phyloP scores from a whole-genome alignment of 306 rosid species.

The Fagus sylvatica region DNA sequence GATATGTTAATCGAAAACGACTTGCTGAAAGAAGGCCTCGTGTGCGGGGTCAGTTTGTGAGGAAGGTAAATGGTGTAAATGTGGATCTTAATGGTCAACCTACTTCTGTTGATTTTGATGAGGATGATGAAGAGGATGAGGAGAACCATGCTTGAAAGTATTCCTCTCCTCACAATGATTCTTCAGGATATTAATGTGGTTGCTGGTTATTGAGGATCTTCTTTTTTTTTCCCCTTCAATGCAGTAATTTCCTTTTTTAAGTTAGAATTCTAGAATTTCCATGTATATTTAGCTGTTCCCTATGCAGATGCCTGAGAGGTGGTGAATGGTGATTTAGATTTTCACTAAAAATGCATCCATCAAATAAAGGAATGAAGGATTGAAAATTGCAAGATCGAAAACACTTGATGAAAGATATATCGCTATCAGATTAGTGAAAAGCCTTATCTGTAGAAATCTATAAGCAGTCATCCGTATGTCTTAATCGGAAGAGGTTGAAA shows the following conservation, averaged over 20 bases:
- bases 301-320: slow-evolving; percentile 19
- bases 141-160: slow-evolving; percentile 39
- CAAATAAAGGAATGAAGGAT: no score
- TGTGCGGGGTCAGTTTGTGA: slow-evolving; percentile 89
- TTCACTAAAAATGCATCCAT: no score
- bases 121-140: slow-evolving; percentile 73
- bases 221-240: neutral
- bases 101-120: slow-evolving; percentile 60
- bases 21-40: slow-evolving; percentile 96
- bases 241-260: slow-evolving; percentile 14
- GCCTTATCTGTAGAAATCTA: no score
- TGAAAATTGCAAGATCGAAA: no score
- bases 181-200: slow-evolving; percentile 24
- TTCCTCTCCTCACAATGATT: slow-evolving; percentile 37
- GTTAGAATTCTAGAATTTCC: slow-evolving; percentile 9
- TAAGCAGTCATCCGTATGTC: no score
- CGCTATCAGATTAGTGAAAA: no score
- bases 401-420: no score
- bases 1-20: slow-evolving; percentile 78
- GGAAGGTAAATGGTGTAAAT: slow-evolving; percentile 68
- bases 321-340: neutral
- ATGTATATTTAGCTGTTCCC: slow-evolving; percentile 12
- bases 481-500: no score
- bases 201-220: slow-evolving; percentile 1
- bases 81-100: slow-evolving; percentile 94